phyloP scores from a whole-genome alignment of 2,329 filamentous ascomycete species.

The Penicillium palitans region DNA sequence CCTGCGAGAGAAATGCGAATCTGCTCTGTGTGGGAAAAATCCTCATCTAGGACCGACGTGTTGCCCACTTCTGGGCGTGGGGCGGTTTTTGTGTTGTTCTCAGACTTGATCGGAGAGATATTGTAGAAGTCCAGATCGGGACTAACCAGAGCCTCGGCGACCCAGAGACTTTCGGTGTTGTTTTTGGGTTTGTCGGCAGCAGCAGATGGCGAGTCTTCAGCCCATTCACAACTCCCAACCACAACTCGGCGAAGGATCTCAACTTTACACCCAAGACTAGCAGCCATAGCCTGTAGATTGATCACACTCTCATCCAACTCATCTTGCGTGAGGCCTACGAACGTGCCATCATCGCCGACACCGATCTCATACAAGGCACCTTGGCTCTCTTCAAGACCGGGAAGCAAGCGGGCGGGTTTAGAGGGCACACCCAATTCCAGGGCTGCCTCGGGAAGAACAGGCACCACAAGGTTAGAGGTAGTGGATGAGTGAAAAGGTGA shows the following conservation, averaged over 20 bases:
- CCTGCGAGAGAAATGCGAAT: slow-evolving; percentile 84
- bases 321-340: slow-evolving; percentile 83
- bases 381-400: slow-evolving; percentile 87
- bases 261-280: slow-evolving; percentile 82
- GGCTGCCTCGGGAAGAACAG: slow-evolving; percentile 67
- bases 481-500: slow-evolving; percentile 85
- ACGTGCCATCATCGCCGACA: slow-evolving; percentile 87
- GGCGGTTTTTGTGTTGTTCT: not conserved
- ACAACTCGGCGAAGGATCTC: slow-evolving; percentile 77
- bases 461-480: slow-evolving; percentile 71
- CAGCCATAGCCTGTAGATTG: slow-evolving; percentile 86
- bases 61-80: not conserved
- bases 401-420: slow-evolving; percentile 57
- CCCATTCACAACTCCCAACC: slow-evolving; percentile 76
- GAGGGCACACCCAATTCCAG: slow-evolving; percentile 58
- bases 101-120: slow-evolving; percentile 17
- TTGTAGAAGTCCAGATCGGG: slow-evolving; percentile 60
- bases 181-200: slow-evolving; percentile 28
- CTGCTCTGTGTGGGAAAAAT: slow-evolving; percentile 64
- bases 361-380: slow-evolving; percentile 96
- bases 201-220: slow-evolving; percentile 29
- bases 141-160: slow-evolving; percentile 85
- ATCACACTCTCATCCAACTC: slow-evolving; percentile 89
- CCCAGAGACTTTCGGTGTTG: slow-evolving; percentile 66
- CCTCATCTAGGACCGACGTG: slow-evolving; percentile 19